phyloP scores from a whole-genome alignment of 2,329 filamentous ascomycete species.

The Trichoderma brevicompactum region DNA sequence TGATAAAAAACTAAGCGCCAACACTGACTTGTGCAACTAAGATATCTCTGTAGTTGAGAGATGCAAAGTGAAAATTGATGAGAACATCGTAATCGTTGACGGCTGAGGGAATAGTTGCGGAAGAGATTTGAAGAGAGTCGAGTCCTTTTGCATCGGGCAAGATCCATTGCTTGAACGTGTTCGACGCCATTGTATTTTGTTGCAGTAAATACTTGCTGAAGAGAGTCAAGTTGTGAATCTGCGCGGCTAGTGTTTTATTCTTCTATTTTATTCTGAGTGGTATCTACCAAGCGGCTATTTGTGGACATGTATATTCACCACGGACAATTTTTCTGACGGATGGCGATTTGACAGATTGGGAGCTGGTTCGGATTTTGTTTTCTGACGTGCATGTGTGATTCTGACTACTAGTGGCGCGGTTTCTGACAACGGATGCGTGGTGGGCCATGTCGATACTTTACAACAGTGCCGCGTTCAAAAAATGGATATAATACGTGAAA shows the following conservation, averaged over 20 bases:
- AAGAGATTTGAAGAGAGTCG: not conserved
- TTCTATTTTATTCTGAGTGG: not conserved
- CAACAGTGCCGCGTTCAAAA: not conserved
- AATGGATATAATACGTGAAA: not conserved
- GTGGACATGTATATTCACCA: no score
- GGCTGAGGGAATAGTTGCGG: not conserved
- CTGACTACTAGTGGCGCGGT: not conserved
- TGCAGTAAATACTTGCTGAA: not conserved
- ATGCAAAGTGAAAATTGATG: conserved; percentile 2
- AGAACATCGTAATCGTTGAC: not conserved
- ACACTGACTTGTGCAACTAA: not conserved
- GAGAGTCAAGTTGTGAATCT: not conserved
- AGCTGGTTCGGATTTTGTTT: not conserved
- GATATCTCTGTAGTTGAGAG: conserved; percentile 5
- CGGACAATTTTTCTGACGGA: not conserved
- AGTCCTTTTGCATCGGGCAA: not conserved
- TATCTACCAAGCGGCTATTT: no score
- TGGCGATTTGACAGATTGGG: not conserved
- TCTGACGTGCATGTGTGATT: not conserved
- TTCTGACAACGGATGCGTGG: conserved; percentile 2
- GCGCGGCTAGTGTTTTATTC: not conserved
- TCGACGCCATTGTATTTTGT: not conserved
- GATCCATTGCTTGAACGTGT: not conserved
- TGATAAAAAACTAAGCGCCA: not conserved
- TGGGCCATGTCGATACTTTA: not conserved